Evolutionary conservation across 208 protist genomes (phyloP), one percentile per base, ranked within the genome.

Genomic region (Naegleria lovaniensis): DNA sequence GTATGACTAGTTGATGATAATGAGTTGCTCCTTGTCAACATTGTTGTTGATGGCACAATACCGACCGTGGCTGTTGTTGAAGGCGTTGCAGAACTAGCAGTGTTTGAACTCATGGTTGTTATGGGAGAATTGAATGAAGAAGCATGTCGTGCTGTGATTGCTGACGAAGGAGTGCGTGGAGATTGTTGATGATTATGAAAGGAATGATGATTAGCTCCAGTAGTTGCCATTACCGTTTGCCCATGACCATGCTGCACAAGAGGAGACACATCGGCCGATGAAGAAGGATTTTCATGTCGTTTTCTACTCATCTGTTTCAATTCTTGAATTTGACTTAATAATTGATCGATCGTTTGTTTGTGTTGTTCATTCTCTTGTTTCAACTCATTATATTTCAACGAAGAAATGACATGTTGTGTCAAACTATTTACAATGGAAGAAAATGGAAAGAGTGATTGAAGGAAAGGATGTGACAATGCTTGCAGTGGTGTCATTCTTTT

Each of bases 381-480:
- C 19, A 67, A 67, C 43, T 67, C 55, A 22, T 29, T 19, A 67
- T 15, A 67, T 3, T 67, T 67, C 11, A 29, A 29, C 19, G 22
- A 67, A 67, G 11, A 29, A 67, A 29, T 67, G 1, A 29, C 1
- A 22, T 67, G 11, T 29, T 67, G 55, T 67, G 22, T 22, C 4
- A 29, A 1, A 67, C 22, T 67, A 67, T 67, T 67, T 3, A 67
- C 1, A 67, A 29, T 67, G 55, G 11, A 67, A 67, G 55, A 67
- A 79, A 79, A 79, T 79, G 67, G 67, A 79, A 79, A 79, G 19
- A 85, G 9, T 19, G 83, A 43, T 43, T 22, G 16, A 40, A 89
- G 39, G 40, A 89, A 89, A 33, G 41, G 85, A 29, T 89, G 48
- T 41, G 22, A 29, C 29, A 89, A 40, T 67, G 85, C 85, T 67